Percentiles rank a stretch among this genome's conserved stretches.
Conservation (phyloP, 805 yeast genomes). For the Sugiyamaella chiloensis region DNA sequence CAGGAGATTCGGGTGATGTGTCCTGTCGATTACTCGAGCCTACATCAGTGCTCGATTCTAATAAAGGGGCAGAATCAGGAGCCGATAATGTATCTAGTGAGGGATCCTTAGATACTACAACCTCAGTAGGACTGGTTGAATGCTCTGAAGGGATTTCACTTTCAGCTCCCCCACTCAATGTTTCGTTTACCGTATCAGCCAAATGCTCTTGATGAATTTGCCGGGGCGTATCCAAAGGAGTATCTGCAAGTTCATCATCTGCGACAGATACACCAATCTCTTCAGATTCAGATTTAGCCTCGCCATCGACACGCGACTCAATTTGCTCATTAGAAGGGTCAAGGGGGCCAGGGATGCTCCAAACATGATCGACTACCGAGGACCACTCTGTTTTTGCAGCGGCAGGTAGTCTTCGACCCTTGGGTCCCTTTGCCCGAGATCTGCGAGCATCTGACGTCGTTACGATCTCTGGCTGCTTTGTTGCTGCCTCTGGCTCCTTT, state of each 20-base stretch:
- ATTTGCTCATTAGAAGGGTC: conserved; percentile 8
- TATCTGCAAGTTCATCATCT: background rate
- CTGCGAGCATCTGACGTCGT: conserved; percentile 14
- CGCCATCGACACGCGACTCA: background rate
- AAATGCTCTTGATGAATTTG: no score
- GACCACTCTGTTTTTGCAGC: conserved; percentile 26
- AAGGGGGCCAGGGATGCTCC: conserved; percentile 17
- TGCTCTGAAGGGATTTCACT: no score
- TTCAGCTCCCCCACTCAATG: no score
- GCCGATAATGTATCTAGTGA: no score
- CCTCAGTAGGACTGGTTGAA: no score
- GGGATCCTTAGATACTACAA: no score
- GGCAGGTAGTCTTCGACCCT: conserved; percentile 32
- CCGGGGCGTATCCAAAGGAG: no score
- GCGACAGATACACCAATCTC: background rate
- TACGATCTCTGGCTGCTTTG: background rate
- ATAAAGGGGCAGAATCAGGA: no score
- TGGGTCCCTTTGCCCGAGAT: conserved; percentile 31
- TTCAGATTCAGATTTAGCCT: background rate
- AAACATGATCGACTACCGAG: conserved; percentile 20
- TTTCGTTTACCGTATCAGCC: no score
- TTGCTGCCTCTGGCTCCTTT: background rate
- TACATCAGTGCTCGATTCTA: no score
- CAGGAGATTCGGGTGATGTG: no score
- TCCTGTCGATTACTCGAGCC: no score